Evolutionary conservation across 1,284 basidiomycete genomes (phyloP).

Genomic region (Malassezia japonica): DNA sequence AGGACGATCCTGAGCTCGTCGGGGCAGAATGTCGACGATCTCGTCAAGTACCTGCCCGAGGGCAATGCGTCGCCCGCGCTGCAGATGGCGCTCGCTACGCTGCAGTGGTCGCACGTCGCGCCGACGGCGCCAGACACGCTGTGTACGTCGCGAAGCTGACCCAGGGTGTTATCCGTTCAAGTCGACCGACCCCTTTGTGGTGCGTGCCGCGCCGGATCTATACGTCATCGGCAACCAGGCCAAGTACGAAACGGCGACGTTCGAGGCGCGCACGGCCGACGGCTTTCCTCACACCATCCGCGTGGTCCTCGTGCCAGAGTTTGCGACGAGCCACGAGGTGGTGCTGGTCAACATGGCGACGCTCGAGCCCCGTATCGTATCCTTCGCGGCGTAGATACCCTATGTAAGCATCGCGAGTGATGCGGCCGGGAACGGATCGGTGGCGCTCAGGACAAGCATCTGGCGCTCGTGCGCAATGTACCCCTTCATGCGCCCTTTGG

Average conservation of each 20-base stretch:
- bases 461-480: slow-evolving; percentile 93
- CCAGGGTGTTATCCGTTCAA: slow-evolving; percentile 87
- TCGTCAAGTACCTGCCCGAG: slow-evolving; percentile 71
- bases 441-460: slow-evolving; percentile 75
- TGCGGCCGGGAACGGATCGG: slow-evolving; percentile 64
- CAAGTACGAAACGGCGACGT: slow-evolving; percentile 52
- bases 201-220: slow-evolving; percentile 71
- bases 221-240: slow-evolving; percentile 90
- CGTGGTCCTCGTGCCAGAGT: slow-evolving; percentile 73
- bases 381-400: slow-evolving; percentile 2
- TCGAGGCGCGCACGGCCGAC: slow-evolving; percentile 30
- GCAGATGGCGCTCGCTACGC: slow-evolving; percentile 65
- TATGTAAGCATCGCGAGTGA: slow-evolving; percentile 14
- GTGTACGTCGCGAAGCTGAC: slow-evolving; percentile 49
- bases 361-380: slow-evolving; percentile 52
- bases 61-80: slow-evolving; percentile 50
- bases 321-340: slow-evolving; percentile 60
- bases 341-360: slow-evolving; percentile 59
- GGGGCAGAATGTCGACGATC: slow-evolving; percentile 87
- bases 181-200: slow-evolving; percentile 76
- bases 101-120: slow-evolving; percentile 89
- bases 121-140: slow-evolving; percentile 97
- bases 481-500: slow-evolving; percentile 70
- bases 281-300: slow-evolving; percentile 51
- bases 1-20: slow-evolving; percentile 65